These are phyloP conservation scores for Naegleria lovaniensis DNA, from an alignment of 208 protist species.

Conservation along the genomic window DNA sequence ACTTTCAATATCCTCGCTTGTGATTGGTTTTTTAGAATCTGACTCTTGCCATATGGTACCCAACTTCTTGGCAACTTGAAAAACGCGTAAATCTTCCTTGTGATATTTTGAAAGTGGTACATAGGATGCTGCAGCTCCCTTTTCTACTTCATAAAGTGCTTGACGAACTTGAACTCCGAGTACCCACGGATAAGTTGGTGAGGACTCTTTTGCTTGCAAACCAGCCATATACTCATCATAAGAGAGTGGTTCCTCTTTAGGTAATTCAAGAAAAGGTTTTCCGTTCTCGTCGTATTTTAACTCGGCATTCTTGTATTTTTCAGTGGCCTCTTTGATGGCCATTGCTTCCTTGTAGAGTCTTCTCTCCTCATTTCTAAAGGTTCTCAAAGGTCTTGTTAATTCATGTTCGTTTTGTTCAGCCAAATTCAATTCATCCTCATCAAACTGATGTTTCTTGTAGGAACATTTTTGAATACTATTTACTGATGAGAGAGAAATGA, in stretches of 20 bases:
- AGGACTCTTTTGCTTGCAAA: neutral
- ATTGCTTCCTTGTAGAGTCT: neutral
- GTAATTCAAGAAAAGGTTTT: neutral
- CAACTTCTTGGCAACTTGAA: neutral
- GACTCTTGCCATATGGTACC: neutral
- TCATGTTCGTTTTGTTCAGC: neutral
- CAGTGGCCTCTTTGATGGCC: neutral
- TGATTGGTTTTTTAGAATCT: neutral
- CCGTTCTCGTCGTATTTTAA: neutral
- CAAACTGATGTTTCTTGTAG: neutral
- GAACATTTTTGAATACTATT: neutral
- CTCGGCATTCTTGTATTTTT: neutral
- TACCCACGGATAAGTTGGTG: neutral
- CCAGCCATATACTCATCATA: neutral
- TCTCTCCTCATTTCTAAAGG: neutral
- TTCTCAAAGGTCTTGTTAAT: neutral
- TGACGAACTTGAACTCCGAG: neutral
- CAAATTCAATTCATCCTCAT: neutral
- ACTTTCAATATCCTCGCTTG: neutral
- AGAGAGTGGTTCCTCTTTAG: neutral
- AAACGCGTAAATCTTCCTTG: neutral
- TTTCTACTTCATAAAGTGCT: neutral
- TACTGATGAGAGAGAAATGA: too few species aligned
- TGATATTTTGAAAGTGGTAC: neutral
- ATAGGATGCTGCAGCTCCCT: neutral